Evolutionary conservation across 2,329 filamentous ascomycete species (phyloP).

Genomic region (Coniochaeta prunicola): DNA sequence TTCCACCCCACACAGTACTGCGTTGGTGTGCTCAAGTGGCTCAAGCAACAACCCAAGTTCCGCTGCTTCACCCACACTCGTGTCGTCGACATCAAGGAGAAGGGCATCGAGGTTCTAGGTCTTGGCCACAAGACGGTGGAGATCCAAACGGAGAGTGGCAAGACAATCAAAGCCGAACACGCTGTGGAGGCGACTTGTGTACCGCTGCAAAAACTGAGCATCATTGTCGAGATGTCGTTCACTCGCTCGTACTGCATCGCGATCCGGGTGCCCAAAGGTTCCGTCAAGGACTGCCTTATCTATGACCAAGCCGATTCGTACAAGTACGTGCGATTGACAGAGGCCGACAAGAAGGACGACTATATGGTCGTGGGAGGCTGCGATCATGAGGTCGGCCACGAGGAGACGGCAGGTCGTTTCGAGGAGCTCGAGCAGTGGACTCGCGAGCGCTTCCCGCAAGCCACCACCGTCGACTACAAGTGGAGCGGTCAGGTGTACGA

Average conservation of each 20-base stretch:
- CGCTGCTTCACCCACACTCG: constrained; percentile 43
- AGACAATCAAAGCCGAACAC: constrained; percentile 38
- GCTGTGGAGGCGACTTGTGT: constrained; percentile 48
- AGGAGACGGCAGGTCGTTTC: constrained; percentile 35
- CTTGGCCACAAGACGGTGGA: constrained; percentile 36
- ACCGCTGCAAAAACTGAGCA: constrained; percentile 46
- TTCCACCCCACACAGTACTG: constrained; percentile 53
- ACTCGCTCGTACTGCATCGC: constrained; percentile 50
- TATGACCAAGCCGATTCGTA: constrained; percentile 48
- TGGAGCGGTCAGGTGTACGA: constrained; percentile 54
- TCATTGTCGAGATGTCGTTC: constrained; percentile 45
- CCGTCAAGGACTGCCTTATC: constrained; percentile 45
- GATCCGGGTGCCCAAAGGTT: constrained; percentile 42
- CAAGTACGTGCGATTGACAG: constrained; percentile 47
- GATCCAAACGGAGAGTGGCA: constrained; percentile 36
- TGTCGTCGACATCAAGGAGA: constrained; percentile 38
- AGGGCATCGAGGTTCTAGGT: constrained; percentile 35
- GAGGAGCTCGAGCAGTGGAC: constrained; percentile 45
- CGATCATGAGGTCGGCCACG: constrained; percentile 52
- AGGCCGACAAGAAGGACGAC: constrained; percentile 44
- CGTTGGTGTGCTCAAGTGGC: constrained; percentile 41
- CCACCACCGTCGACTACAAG: constrained; percentile 41
- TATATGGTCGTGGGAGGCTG: constrained; percentile 49
- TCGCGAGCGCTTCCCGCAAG: constrained; percentile 42
- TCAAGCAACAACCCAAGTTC: constrained; percentile 44